phyloP scores from a whole-genome alignment of 108 stramenopile genomes.

The Skeletonema costatum region DNA sequence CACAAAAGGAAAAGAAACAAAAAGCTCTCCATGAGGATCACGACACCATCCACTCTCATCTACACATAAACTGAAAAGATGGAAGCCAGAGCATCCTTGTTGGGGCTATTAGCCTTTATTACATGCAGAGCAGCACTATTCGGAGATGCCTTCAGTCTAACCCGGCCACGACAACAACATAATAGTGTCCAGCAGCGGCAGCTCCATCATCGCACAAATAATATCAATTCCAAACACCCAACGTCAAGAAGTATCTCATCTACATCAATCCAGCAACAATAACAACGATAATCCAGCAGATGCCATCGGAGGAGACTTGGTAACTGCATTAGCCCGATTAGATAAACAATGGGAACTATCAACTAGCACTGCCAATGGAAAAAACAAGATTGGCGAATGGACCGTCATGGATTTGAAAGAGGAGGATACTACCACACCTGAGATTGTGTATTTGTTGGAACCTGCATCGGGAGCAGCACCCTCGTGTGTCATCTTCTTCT shows the following conservation, averaged over 20 bases:
- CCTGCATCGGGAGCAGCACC: constrained; percentile 59
- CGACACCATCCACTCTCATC: no score
- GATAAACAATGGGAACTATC: constrained; percentile 71
- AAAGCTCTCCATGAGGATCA: no score
- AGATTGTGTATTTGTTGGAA: constrained; percentile 77
- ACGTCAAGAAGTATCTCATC: background rate
- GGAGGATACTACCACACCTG: constrained; percentile 34
- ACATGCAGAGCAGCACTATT: background rate
- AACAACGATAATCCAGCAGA: background rate
- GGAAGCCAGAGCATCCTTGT: background rate
- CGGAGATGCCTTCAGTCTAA: background rate
- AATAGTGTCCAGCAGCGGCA: no score
- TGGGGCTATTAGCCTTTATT: background rate
- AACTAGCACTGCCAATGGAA: constrained; percentile 27
- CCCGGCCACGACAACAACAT: background rate
- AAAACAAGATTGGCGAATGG: constrained; percentile 63
- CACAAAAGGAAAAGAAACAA: no score
- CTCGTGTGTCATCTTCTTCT: constrained; percentile 78
- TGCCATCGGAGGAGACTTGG: constrained; percentile 26
- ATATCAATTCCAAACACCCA: background rate
- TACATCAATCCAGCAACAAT: background rate
- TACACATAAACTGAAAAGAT: background rate
- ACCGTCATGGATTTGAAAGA: constrained; percentile 53
- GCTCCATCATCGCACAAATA: no score
- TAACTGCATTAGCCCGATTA: constrained; percentile 61